Percentiles rank a stretch among this genome's conserved stretches.
phyloP scores from a whole-genome alignment of 179 eudicot genomes.

The Nepenthes alata region DNA sequence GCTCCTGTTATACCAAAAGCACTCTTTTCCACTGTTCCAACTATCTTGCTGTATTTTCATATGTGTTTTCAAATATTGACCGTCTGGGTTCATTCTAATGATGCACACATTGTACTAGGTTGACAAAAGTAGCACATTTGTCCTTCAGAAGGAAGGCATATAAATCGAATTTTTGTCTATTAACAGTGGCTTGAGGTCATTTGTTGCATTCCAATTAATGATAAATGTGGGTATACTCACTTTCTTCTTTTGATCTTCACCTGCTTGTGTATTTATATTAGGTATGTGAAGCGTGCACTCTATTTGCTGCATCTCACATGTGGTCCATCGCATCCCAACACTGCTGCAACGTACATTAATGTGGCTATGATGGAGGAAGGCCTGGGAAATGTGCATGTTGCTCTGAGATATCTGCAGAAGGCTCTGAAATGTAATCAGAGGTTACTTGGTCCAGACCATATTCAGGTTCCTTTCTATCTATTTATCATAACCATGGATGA shows the following conservation, averaged over 20 bases:
- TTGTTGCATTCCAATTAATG: no score
- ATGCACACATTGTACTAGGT: no score
- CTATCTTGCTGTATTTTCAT: no score
- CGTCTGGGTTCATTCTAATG: no score
- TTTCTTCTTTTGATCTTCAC: not conserved
- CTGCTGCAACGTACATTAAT: constrained; percentile 98
- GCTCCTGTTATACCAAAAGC: no score
- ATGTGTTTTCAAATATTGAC: no score
- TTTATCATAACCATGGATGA: not conserved
- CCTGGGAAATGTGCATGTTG: constrained; percentile 96
- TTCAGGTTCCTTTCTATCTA: constrained; percentile 53
- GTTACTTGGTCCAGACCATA: constrained; percentile 98
- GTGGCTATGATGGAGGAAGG: constrained; percentile 99
- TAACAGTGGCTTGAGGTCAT: no score
- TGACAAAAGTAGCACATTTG: no score
- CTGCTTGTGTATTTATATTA: constrained; percentile 14
- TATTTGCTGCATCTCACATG: constrained; percentile 97
- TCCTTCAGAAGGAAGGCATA: no score
- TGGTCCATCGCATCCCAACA: constrained; percentile 99
- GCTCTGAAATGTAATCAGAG: constrained; percentile 96
- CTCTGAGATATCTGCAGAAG: constrained; percentile 97
- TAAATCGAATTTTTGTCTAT: no score
- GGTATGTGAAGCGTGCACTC: constrained; percentile 96
- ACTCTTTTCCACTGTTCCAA: no score
- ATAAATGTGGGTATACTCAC: not conserved